phyloP scores from a whole-genome alignment of 768 basidiomycete genomes.

The Favolaschia claudopus region DNA sequence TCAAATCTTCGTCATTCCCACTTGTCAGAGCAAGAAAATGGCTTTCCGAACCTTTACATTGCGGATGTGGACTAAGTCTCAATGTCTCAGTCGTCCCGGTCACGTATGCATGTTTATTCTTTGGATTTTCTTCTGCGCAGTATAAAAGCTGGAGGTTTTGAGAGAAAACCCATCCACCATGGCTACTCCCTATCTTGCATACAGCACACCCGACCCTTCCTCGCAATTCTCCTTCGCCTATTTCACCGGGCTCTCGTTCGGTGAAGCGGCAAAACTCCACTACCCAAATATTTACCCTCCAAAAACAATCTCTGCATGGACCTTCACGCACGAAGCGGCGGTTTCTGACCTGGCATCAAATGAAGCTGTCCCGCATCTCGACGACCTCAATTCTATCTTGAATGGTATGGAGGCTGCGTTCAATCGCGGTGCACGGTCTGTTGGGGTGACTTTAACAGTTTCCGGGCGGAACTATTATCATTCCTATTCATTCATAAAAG shows the following conservation, averaged over 20 bases:
- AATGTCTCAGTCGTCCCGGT: too few relatives aligned
- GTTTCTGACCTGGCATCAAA: too few relatives aligned
- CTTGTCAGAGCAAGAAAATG: too few relatives aligned
- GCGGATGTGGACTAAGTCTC: too few relatives aligned
- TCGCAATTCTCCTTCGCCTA: neutral
- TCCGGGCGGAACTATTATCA: neutral
- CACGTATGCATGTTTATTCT: too few relatives aligned
- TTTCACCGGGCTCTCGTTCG: neutral
- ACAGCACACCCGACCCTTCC: neutral
- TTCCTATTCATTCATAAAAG: neutral
- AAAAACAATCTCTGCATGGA: neutral
- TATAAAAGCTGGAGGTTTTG: too few relatives aligned
- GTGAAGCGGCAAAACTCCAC: neutral
- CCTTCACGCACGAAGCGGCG: neutral
- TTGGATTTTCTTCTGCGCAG: too few relatives aligned
- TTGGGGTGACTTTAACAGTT: conserved; percentile 4
- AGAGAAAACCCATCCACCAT: too few relatives aligned
- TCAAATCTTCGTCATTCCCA: too few relatives aligned
- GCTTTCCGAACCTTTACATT: too few relatives aligned
- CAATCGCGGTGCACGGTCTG: too few relatives aligned
- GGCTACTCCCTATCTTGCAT: too few relatives aligned
- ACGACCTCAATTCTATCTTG: neutral
- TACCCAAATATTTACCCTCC: neutral
- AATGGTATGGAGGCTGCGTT: neutral
- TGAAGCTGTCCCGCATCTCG: neutral